phyloP scores from a whole-genome alignment of 108 stramenopile species.

The Chaetoceros muelleri region DNA sequence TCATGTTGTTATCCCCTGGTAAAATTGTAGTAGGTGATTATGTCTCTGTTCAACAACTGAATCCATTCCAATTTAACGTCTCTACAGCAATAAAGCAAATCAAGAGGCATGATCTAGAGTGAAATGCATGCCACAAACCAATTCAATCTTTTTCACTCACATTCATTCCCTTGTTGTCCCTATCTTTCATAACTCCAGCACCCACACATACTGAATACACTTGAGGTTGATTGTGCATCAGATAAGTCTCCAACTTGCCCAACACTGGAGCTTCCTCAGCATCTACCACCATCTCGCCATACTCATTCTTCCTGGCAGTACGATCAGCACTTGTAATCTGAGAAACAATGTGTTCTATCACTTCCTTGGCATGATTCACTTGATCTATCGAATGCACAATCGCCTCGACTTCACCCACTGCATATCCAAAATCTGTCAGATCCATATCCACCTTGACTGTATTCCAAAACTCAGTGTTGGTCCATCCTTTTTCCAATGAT shows the following conservation, averaged over 20 bases:
- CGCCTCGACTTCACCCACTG: conserved; percentile 45
- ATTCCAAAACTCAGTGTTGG: not conserved
- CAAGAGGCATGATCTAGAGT: too few species aligned
- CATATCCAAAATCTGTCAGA: conserved; percentile 29
- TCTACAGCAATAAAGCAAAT: too few species aligned
- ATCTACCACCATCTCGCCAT: not conserved
- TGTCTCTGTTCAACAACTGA: too few species aligned
- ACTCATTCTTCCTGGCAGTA: not conserved
- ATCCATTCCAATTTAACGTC: too few species aligned
- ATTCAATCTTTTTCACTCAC: too few species aligned
- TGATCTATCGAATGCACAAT: conserved; percentile 14
- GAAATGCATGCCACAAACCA: too few species aligned
- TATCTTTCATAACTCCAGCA: conserved; percentile 9
- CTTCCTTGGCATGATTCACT: conserved; percentile 9
- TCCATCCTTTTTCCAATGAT: not conserved
- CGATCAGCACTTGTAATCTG: conserved; percentile 3
- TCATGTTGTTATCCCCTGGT: too few species aligned
- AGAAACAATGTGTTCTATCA: conserved; percentile 9
- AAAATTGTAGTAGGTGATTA: too few species aligned
- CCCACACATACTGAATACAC: conserved; percentile 24
- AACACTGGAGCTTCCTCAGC: conserved; percentile 9
- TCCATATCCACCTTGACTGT: conserved; percentile 32
- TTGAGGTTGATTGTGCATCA: conserved; percentile 20
- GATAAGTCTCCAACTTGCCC: conserved; percentile 43
- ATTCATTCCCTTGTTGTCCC: not conserved